Conservation (phyloP, 441 rosid genomes). For the Pelargonium australe region DNA sequence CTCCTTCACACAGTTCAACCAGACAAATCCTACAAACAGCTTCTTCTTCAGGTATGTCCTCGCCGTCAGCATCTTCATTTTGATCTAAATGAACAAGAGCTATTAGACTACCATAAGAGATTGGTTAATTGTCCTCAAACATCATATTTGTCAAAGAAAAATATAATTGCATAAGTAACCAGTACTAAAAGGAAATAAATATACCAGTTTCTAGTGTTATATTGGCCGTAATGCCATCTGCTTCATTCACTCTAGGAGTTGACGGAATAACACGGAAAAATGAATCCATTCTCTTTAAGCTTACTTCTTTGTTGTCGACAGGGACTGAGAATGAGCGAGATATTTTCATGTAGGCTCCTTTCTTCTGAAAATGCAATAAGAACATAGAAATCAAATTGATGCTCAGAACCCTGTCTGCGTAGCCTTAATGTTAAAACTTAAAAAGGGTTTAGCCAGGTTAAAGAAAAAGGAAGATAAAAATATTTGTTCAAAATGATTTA, state of each 20-base stretch:
- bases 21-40: slow-evolving; percentile 47
- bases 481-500: background rate
- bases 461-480: too few relatives aligned
- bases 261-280: slow-evolving; percentile 41
- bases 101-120: background rate
- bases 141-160: background rate
- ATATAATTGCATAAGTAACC: background rate
- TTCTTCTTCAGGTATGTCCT: slow-evolving; percentile 45
- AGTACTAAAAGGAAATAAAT: background rate
- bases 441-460: too few relatives aligned
- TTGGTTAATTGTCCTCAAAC: background rate
- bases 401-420: background rate
- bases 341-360: slow-evolving; percentile 26
- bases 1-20: slow-evolving; percentile 43
- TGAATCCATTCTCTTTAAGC: slow-evolving; percentile 38
- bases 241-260: slow-evolving; percentile 24
- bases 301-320: slow-evolving; percentile 33
- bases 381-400: background rate
- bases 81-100: slow-evolving; percentile 17
- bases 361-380: slow-evolving; percentile 23
- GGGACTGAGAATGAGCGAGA: slow-evolving; percentile 50
- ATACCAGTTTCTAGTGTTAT: slow-evolving; percentile 22
- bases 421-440: background rate
- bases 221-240: slow-evolving; percentile 20
- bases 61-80: slow-evolving; percentile 24